Percentiles rank a stretch among this genome's conserved stretches.
Evolutionary conservation across 176 grass and related monocot genomes (phyloP).

Genomic region (Triticum timopheevii): DNA sequence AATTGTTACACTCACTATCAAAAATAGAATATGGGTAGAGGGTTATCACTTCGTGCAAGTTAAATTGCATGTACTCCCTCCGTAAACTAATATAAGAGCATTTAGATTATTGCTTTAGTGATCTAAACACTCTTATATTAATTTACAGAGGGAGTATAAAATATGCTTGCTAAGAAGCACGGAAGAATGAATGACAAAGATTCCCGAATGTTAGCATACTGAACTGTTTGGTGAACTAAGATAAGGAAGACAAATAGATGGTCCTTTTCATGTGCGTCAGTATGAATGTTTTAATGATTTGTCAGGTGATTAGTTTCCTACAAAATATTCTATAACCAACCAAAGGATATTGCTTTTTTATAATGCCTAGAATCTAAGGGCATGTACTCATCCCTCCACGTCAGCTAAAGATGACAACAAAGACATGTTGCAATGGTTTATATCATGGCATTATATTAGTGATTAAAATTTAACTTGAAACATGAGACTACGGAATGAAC

Average conservation of each 20-base stretch:
- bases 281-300: neutral
- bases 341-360: neutral
- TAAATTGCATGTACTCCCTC: neutral
- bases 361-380: neutral
- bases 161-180: neutral
- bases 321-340: neutral
- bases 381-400: neutral
- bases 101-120: no score
- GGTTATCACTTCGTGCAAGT: no score
- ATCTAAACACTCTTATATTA: no score
- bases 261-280: constrained; percentile 35
- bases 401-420: neutral
- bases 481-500: no score
- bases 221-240: neutral
- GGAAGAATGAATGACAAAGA: neutral
- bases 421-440: neutral
- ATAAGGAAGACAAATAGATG: neutral
- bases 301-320: constrained; percentile 3
- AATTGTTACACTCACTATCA: no score
- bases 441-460: neutral
- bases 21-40: no score
- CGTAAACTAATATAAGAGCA: no score
- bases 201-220: neutral
- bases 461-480: neutral
- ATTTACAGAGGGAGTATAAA: neutral